A percentile compares a stretch with the other conserved stretches of the same genome.
phyloP scores from a whole-genome alignment of 176 grass and related monocot genomes.

The Calamus simplicifolius region DNA sequence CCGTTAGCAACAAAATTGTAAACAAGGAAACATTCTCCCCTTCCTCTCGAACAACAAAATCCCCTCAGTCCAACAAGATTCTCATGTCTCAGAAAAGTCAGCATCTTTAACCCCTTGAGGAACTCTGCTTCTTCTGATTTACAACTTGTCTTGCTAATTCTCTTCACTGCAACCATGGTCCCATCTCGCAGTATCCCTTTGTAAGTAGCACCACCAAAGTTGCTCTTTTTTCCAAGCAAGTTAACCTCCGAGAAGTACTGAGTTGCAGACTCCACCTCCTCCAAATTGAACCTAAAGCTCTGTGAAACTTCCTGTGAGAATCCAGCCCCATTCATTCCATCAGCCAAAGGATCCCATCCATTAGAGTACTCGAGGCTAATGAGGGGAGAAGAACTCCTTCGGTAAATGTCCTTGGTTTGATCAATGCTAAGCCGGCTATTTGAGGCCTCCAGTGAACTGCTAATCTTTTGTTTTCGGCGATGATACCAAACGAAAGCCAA shows the following conservation, averaged over 20 bases:
- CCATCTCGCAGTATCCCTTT: constrained; percentile 73
- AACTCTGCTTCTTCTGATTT: constrained; percentile 79
- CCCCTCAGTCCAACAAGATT: constrained; percentile 63
- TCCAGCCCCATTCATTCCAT: constrained; percentile 29
- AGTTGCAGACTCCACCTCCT: constrained; percentile 89
- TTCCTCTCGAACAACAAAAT: constrained; percentile 80
- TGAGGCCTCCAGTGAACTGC: background rate
- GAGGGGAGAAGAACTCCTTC: constrained; percentile 60
- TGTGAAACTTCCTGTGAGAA: constrained; percentile 42
- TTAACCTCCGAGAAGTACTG: constrained; percentile 88
- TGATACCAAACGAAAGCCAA: constrained; percentile 44
- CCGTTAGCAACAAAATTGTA: constrained; percentile 86
- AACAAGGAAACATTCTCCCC: constrained; percentile 87
- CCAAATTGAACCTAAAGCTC: constrained; percentile 59
- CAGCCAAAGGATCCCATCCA: constrained; percentile 78
- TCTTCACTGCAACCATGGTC: constrained; percentile 57
- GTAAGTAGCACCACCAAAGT: constrained; percentile 37
- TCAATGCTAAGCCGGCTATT: constrained; percentile 21
- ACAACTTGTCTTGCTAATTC: constrained; percentile 80
- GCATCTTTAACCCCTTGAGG: constrained; percentile 52
- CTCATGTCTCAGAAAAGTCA: constrained; percentile 57
- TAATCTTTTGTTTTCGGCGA: constrained; percentile 26
- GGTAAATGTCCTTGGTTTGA: constrained; percentile 23
- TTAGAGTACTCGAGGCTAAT: constrained; percentile 83
- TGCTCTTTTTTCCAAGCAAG: constrained; percentile 47